phyloP scores from a whole-genome alignment of 768 basidiomycete genomes.

The Aureoboletus auriporus region DNA sequence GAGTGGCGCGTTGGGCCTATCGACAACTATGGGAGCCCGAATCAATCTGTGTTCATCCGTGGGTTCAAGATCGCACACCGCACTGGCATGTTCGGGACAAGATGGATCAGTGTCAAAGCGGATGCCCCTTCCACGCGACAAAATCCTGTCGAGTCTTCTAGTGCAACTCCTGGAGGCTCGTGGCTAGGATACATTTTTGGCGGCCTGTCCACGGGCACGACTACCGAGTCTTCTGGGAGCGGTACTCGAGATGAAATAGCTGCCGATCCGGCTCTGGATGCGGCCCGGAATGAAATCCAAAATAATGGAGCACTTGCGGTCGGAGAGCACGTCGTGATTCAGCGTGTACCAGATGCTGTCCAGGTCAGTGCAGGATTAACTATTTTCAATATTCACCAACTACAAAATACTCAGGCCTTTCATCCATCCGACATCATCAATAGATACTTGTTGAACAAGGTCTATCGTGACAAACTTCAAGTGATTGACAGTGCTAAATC shows the following conservation, averaged over 20 bases:
- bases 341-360: not conserved
- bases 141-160: not conserved
- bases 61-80: constrained; percentile 17
- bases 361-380: not conserved
- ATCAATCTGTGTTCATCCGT: constrained; percentile 21
- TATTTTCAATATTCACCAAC: not conserved
- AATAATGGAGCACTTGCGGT: not conserved
- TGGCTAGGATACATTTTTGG: not conserved
- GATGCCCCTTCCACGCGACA: not conserved
- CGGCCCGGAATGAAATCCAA: not conserved
- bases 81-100: not conserved
- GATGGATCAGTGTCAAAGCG: not conserved
- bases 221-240: not conserved
- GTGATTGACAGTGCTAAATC: no score
- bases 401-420: not conserved
- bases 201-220: not conserved
- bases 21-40: not conserved
- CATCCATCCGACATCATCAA: constrained; percentile 15
- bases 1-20: constrained; percentile 6
- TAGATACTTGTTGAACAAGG: constrained; percentile 1
- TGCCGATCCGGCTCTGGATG: not conserved
- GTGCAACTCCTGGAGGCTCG: not conserved
- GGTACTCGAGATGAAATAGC: not conserved
- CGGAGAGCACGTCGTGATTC: not conserved
- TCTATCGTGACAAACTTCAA: not conserved